Percentiles rank a stretch among this genome's conserved stretches.
Conservation (phyloP, 129 eudicot species). For the Scalesia atractyloides region DNA sequence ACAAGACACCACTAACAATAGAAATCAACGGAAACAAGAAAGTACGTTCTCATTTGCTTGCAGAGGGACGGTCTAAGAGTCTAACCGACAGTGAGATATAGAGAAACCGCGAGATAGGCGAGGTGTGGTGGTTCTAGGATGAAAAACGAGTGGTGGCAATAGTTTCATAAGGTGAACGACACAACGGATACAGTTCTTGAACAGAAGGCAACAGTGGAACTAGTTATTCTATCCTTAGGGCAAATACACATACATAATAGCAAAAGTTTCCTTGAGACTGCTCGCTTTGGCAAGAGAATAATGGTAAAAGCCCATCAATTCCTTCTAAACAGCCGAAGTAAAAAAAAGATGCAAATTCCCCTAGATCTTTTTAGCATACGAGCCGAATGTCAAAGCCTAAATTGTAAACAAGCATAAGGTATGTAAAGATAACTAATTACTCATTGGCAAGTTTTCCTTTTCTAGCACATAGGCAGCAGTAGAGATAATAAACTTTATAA, state of each 20-base stretch:
- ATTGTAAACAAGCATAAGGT: background rate
- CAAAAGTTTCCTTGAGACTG: background rate
- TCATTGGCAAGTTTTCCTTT: slow-evolving; percentile 1
- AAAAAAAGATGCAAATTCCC: background rate
- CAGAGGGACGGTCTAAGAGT: too few species aligned
- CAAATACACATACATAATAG: background rate
- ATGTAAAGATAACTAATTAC: background rate
- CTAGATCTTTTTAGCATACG: background rate
- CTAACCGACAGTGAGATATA: too few species aligned
- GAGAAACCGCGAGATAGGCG: too few species aligned
- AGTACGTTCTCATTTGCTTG: too few species aligned
- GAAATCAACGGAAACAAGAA: too few species aligned
- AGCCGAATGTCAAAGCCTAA: background rate
- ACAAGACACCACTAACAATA: too few species aligned
- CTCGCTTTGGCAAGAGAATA: background rate
- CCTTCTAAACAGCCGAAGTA: background rate
- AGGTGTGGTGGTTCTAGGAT: too few species aligned
- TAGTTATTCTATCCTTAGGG: background rate
- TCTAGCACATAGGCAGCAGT: background rate
- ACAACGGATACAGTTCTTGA: too few species aligned
- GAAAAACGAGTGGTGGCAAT: too few species aligned
- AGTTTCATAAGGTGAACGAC: too few species aligned
- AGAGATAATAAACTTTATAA: background rate
- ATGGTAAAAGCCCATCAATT: background rate
- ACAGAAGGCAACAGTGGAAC: too few species aligned